phyloP scores from a whole-genome alignment of 371 early-diverging fungal genomes.

The Quaeritorhiza haematococci region DNA sequence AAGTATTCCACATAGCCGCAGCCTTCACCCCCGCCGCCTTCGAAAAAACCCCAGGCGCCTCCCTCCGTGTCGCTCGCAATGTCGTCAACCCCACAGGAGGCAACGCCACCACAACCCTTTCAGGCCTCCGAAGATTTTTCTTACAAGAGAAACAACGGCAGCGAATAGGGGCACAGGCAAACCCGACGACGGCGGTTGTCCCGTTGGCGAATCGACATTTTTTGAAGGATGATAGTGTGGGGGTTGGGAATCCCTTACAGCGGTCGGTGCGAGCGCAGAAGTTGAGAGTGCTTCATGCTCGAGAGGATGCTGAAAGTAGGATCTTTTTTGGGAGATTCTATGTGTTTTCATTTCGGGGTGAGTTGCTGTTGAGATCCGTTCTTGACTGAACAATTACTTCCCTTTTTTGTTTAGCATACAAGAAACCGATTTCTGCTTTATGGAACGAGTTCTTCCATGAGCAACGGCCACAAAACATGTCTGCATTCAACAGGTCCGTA shows the following conservation, averaged over 20 bases:
- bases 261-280: too few species aligned
- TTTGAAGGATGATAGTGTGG: not conserved
- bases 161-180: not conserved
- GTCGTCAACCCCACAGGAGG: not conserved
- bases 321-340: too few species aligned
- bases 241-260: too few species aligned
- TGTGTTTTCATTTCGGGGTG: too few species aligned
- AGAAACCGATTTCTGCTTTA: too few species aligned
- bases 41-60: conserved; percentile 6
- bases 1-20: conserved; percentile 7
- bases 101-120: not conserved
- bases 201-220: conserved; percentile 9
- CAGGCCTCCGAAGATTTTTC: conserved; percentile 4
- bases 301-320: conserved; percentile 10
- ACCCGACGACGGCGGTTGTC: conserved; percentile 9
- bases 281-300: conserved; percentile 9
- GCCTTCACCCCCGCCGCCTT: conserved; percentile 9
- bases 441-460: too few species aligned
- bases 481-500: too few species aligned
- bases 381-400: too few species aligned
- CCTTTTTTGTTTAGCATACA: too few species aligned
- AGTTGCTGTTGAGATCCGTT: too few species aligned
- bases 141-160: conserved; percentile 5
- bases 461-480: too few species aligned
- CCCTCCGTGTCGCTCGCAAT: not conserved